Conservation (phyloP, 2,329 filamentous ascomycete genomes). For the Fusarium sp. region DNA sequence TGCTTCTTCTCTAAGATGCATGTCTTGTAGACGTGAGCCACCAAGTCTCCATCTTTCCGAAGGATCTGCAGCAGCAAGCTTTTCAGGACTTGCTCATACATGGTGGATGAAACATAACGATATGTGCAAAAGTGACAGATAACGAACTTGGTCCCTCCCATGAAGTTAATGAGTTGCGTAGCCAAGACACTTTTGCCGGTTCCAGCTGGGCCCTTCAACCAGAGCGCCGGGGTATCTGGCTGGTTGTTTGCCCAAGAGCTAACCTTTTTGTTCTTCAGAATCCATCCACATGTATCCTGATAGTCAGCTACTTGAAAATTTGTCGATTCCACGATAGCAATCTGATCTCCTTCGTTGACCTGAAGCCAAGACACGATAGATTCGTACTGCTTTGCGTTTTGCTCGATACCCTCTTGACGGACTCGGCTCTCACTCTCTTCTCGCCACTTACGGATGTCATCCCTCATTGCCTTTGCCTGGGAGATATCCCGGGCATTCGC, state of each 20-base stretch:
- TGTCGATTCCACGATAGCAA: conserved; percentile 22
- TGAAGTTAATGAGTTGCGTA: conserved; percentile 29
- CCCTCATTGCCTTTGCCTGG: conserved; percentile 39
- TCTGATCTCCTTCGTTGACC: conserved; percentile 24
- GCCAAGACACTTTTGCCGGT: conserved; percentile 35
- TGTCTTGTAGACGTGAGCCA: conserved; percentile 19
- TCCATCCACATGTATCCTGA: conserved; percentile 27
- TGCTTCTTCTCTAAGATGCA: conserved; percentile 33
- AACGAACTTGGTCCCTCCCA: conserved; percentile 4
- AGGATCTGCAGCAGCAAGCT: conserved; percentile 24
- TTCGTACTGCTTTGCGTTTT: conserved; percentile 12
- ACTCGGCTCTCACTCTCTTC: conserved; percentile 19
- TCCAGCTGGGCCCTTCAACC: conserved; percentile 26
- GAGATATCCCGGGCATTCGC: conserved; percentile 51
- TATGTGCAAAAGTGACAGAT: conserved; percentile 34
- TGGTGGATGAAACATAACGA: background rate
- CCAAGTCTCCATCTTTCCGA: conserved; percentile 17
- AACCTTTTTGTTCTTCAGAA: conserved; percentile 14
- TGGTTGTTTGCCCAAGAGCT: conserved; percentile 6
- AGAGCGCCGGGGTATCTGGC: conserved; percentile 18
- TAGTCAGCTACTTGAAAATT: background rate
- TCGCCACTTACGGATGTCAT: conserved; percentile 24
- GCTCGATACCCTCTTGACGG: background rate
- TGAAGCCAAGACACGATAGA: conserved; percentile 28
- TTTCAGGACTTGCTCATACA: conserved; percentile 27